Evolutionary conservation across 2,329 filamentous ascomycete species (phyloP).

Genomic region (Madurella fahalii): DNA sequence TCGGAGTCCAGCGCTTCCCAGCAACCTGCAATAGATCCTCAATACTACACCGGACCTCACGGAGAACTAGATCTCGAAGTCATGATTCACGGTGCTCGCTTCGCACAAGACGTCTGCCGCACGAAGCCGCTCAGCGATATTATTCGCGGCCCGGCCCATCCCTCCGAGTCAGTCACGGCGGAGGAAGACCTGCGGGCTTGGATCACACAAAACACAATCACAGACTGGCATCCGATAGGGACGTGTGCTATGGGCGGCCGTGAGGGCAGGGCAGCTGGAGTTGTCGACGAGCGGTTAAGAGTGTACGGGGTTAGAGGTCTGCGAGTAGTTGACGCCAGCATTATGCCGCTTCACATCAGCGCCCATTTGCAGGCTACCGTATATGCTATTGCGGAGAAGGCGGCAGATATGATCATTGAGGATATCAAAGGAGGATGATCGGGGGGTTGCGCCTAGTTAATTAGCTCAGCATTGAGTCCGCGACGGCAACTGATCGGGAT

Average conservation of each 20-base stretch:
- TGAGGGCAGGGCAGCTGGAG: conserved; percentile 34
- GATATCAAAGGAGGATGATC: conserved; percentile 6
- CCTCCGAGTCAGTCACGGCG: background rate
- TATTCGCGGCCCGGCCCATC: conserved; percentile 15
- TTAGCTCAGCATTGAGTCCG: background rate
- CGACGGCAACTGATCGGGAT: background rate
- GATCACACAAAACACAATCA: conserved; percentile 18
- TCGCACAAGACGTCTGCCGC: conserved; percentile 21
- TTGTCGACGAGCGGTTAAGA: conserved; percentile 40
- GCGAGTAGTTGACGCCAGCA: conserved; percentile 44
- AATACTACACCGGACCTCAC: conserved; percentile 37
- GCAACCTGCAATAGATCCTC: conserved; percentile 38
- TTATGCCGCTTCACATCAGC: conserved; percentile 45
- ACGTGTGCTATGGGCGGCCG: conserved; percentile 43
- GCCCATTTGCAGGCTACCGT: conserved; percentile 47
- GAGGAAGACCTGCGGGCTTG: conserved; percentile 17
- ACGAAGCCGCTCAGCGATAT: conserved; percentile 21
- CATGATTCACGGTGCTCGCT: conserved; percentile 17
- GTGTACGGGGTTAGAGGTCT: conserved; percentile 46
- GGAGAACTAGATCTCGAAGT: conserved; percentile 31
- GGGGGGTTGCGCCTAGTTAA: background rate
- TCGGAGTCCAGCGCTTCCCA: conserved; percentile 19
- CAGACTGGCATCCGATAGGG: conserved; percentile 39
- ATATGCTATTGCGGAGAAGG: conserved; percentile 49
- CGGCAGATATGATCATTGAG: conserved; percentile 28